These are phyloP conservation scores for Leccinum griseonigrum DNA, from an alignment of 1,284 basidiomycete species.

Conservation along the genomic window DNA sequence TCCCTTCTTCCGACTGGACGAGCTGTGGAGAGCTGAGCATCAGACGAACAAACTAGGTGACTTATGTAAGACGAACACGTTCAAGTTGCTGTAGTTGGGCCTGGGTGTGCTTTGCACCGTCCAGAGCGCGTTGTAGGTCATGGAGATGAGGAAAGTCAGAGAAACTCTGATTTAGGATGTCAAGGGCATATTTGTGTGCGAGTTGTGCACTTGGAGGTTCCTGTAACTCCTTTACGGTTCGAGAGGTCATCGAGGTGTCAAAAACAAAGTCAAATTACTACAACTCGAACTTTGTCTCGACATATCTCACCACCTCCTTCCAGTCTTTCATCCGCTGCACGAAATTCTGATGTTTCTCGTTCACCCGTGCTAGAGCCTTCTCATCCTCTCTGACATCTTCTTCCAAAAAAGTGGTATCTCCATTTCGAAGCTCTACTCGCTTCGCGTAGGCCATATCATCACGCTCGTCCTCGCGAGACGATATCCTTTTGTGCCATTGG, in stretches of 20 bases:
- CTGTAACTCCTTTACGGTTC: conserved; percentile 48
- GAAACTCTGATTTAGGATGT: conserved; percentile 47
- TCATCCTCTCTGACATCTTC: conserved; percentile 38
- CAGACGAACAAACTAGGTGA: conserved; percentile 18
- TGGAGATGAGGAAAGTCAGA: conserved; percentile 47
- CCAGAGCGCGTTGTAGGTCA: conserved; percentile 40
- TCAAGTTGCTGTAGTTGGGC: conserved; percentile 35
- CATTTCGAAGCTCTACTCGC: conserved; percentile 45
- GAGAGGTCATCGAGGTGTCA: conserved; percentile 36
- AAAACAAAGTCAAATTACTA: background rate
- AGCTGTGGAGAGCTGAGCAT: conserved; percentile 54
- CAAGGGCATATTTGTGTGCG: conserved; percentile 43
- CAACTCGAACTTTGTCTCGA: conserved; percentile 10
- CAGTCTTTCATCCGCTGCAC: conserved; percentile 54
- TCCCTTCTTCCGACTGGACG: conserved; percentile 45
- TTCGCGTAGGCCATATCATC: conserved; percentile 61
- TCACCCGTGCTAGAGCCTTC: conserved; percentile 18
- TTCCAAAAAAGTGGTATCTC: conserved; percentile 55
- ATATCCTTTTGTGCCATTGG: conserved; percentile 65
- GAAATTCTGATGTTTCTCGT: conserved; percentile 37
- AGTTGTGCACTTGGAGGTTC: conserved; percentile 43
- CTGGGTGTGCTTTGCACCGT: conserved; percentile 35
- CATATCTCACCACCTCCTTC: conserved; percentile 47
- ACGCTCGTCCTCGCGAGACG: conserved; percentile 39
- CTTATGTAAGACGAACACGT: conserved; percentile 38